These are phyloP conservation scores for Aspergillus tanneri DNA, from an alignment of 2,329 filamentous ascomycete genomes.

Conservation along the genomic window DNA sequence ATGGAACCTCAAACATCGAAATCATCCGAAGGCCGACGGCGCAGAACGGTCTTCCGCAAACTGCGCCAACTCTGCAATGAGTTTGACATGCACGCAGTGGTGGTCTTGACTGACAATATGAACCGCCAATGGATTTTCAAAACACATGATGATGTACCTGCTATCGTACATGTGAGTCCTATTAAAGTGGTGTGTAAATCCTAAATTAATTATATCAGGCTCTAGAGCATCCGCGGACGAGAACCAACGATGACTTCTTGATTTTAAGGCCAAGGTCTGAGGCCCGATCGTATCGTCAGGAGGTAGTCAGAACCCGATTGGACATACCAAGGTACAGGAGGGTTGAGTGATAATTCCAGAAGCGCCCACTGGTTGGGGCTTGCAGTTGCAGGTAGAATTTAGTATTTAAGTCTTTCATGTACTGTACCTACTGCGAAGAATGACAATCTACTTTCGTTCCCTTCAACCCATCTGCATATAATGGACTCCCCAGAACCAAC, in stretches of 20 bases:
- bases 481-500: constrained; percentile 4
- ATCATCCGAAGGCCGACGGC: constrained; percentile 10
- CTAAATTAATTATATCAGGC: constrained; percentile 7
- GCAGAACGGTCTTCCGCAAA: constrained; percentile 11
- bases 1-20: not conserved
- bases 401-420: constrained; percentile 3
- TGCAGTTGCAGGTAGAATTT: not conserved
- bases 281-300: not conserved
- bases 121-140: constrained; percentile 17
- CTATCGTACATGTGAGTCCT: constrained; percentile 4
- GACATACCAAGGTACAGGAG: constrained; percentile 3
- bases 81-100: constrained; percentile 7
- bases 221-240: constrained; percentile 7
- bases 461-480: not conserved
- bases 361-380: not conserved
- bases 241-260: constrained; percentile 12
- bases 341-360: not conserved
- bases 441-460: not conserved
- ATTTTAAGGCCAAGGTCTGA: constrained; percentile 1
- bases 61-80: constrained; percentile 9
- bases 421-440: too few species aligned
- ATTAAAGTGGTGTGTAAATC: not conserved
- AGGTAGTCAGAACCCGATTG: not conserved
- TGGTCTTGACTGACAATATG: constrained; percentile 8
- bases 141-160: constrained; percentile 14